Evolutionary conservation across 2,329 filamentous ascomycete species (phyloP).

Genomic region (Fonsecaea erecta): DNA sequence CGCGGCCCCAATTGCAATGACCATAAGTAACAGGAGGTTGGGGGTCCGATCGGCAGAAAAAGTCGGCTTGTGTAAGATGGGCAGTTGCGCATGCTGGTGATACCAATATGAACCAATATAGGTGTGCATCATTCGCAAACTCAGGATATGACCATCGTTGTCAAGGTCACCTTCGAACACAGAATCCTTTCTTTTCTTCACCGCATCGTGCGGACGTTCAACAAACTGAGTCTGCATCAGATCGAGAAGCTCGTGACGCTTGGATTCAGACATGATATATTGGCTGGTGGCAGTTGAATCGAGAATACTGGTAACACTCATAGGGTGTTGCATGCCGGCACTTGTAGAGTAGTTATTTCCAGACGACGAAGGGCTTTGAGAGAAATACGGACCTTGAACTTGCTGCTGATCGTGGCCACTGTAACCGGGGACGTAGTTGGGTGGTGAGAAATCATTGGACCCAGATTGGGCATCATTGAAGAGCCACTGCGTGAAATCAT

Average conservation of each 20-base stretch:
- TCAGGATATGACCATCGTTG: constrained; percentile 67
- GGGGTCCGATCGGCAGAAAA: constrained; percentile 88
- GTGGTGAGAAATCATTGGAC: constrained; percentile 53
- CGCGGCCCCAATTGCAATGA: constrained; percentile 90
- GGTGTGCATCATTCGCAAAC: constrained; percentile 91
- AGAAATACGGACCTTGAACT: constrained; percentile 56
- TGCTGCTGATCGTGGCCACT: constrained; percentile 50
- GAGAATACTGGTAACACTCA: constrained; percentile 85
- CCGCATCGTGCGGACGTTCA: constrained; percentile 74
- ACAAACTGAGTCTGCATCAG: constrained; percentile 82
- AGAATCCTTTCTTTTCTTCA: constrained; percentile 74
- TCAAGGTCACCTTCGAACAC: constrained; percentile 79
- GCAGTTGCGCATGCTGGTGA: constrained; percentile 91
- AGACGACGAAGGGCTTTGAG: constrained; percentile 50
- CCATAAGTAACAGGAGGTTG: constrained; percentile 79
- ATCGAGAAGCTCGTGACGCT: constrained; percentile 80
- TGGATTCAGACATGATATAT: constrained; percentile 81
- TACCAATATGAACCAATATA: constrained; percentile 95
- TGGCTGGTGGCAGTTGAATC: constrained; percentile 76
- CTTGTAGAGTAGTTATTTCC: constrained; percentile 23
- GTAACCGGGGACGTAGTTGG: constrained; percentile 48
- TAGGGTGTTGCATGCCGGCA: constrained; percentile 67
- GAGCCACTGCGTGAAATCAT: constrained; percentile 84
- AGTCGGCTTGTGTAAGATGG: constrained; percentile 91
- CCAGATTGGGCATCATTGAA: constrained; percentile 71